Conservation (phyloP, 441 rosid genomes). For the Sinapis alba region DNA sequence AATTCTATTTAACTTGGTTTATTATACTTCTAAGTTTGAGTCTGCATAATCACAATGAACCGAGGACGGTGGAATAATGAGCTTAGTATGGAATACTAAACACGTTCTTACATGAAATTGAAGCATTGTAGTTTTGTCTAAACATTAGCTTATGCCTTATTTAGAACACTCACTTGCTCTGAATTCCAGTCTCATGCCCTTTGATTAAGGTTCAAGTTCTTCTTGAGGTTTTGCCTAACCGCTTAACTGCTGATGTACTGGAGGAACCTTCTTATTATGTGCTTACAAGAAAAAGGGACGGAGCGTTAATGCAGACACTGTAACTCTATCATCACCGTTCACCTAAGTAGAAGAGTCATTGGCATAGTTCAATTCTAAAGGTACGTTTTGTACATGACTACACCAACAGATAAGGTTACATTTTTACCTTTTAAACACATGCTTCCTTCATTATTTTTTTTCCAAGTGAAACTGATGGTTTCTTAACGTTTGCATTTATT, state of each 20-base stretch:
- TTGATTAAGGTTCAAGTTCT: too few relatives aligned
- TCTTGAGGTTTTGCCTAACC: constrained; percentile 83
- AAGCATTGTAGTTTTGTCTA: not conserved
- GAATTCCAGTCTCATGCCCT: too few relatives aligned
- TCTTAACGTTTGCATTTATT: too few relatives aligned
- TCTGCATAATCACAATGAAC: not conserved
- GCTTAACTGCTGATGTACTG: constrained; percentile 80
- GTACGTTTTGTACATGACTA: not conserved
- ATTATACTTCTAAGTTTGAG: not conserved
- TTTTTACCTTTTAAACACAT: not conserved
- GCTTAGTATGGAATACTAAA: not conserved
- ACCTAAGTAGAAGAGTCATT: too few relatives aligned
- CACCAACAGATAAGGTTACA: too few relatives aligned
- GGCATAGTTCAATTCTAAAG: too few relatives aligned
- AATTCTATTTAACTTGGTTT: not conserved
- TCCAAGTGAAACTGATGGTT: not conserved
- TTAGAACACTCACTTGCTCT: not conserved
- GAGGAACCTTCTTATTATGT: constrained; percentile 53
- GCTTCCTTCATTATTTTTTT: not conserved
- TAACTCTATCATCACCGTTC: too few relatives aligned
- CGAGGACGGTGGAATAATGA: not conserved
- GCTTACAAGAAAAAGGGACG: not conserved
- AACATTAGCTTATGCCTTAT: not conserved
- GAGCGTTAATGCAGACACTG: not conserved
- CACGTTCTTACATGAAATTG: not conserved